Evolutionary conservation across 1,284 basidiomycete genomes (phyloP), one percentile per base, ranked within the genome.

Genomic region (Melanopsichium pennsylvanicum): DNA sequence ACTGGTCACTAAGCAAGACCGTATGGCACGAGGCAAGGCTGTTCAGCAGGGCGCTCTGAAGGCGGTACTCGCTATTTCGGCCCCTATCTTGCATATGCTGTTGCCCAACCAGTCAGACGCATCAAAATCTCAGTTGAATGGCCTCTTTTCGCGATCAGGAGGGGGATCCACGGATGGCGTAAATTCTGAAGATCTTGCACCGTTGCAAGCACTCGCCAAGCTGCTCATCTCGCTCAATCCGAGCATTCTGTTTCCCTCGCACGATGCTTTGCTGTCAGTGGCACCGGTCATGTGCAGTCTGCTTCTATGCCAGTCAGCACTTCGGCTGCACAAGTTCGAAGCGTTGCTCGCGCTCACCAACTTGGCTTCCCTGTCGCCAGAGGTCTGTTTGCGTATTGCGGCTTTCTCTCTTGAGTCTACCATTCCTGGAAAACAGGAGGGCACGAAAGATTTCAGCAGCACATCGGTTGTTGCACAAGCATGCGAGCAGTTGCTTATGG

Each of bases 331-430:
- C 76, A 86, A 86, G 37, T 98, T 98, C 76, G 95, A 98, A 81
- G 87, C 89, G 3, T 85, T 93, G 62, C 94, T 98, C 91, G 94
- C 93, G 1, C 85, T 98, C 41, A 98, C 95, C 4, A 98, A 98
- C 79, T 83, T 98, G 29, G 89, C 93, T 1, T 93, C 91, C n/a
- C 48, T 77, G 8, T 54, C 55, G 6, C 55, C 61, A 8, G 51
- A 52, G 6, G 34, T 71, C 21, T 63, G 70, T 10, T 26, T 85
- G 16, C 86, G 87, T 8, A 61, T 76, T n/a, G 70, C 67, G 5
- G 23, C 32, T 5, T 70, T 62, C 39, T 50, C 52, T 3, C 21
- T 66, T 3, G 47, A 33, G 2, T 9, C 18, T 18, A 26, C 10
- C 1, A 26, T 29, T 7, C 13, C 27, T 7, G 13, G 13, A 7